Conservation (phyloP, 208 protist species). For the Wallacemonas sp. region DNA sequence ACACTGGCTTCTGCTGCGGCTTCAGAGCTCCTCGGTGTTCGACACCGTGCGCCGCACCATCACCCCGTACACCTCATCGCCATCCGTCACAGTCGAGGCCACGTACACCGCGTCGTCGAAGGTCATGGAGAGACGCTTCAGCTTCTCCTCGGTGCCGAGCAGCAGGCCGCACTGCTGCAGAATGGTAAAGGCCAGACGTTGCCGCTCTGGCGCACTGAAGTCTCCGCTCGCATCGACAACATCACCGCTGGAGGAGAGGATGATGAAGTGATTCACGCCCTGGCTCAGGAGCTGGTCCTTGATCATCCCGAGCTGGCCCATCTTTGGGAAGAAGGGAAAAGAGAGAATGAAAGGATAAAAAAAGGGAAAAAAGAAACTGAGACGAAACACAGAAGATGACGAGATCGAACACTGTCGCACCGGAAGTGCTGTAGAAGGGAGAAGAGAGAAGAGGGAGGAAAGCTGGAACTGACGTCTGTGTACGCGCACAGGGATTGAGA, state of each 20-base stretch:
- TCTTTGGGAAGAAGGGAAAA: slow-evolving; percentile 15
- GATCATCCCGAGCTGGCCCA: slow-evolving; percentile 68
- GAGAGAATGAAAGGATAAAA: slow-evolving; percentile 8
- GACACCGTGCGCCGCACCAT: slow-evolving; percentile 52
- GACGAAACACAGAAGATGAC: no score
- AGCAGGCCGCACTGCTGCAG: slow-evolving; percentile 64
- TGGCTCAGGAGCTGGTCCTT: slow-evolving; percentile 87
- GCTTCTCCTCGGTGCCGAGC: slow-evolving; percentile 46
- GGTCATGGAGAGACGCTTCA: slow-evolving; percentile 78
- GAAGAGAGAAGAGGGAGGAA: no score
- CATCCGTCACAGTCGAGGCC: slow-evolving; percentile 57
- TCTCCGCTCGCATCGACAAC: slow-evolving; percentile 81
- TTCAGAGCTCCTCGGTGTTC: slow-evolving; percentile 22
- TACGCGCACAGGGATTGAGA: no score
- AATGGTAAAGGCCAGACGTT: slow-evolving; percentile 71
- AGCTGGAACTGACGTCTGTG: no score
- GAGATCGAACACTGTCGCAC: no score
- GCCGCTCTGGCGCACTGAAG: slow-evolving; percentile 68
- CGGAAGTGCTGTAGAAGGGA: no score
- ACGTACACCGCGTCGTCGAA: slow-evolving; percentile 80
- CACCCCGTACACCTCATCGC: slow-evolving; percentile 59
- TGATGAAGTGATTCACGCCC: slow-evolving; percentile 83
- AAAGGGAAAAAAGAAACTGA: no score
- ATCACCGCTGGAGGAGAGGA: slow-evolving; percentile 61
- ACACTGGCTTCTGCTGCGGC: background rate